Evolutionary conservation across 208 protist species (phyloP).

Genomic region (Acanthamoeba castellanii): DNA sequence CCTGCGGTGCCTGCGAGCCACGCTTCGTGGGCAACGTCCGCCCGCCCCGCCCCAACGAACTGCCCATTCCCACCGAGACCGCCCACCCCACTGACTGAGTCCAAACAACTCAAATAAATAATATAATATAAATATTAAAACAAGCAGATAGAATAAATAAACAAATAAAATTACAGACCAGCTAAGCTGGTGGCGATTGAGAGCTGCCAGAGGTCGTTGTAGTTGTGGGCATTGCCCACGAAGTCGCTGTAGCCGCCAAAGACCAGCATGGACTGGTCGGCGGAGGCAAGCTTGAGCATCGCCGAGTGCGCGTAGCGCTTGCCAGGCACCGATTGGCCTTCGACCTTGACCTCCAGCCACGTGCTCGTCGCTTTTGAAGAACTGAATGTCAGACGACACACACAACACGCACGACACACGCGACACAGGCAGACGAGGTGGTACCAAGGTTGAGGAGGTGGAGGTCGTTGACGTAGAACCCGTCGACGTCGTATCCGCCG

Average conservation of each 20-base stretch:
- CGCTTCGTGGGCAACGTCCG: too few species aligned
- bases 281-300: neutral
- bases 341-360: neutral
- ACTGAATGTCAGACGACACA: neutral
- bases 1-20: too few species aligned
- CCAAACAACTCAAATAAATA: too few species aligned
- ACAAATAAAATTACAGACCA: too few species aligned
- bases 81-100: too few species aligned
- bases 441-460: neutral
- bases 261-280: neutral
- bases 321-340: neutral
- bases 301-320: neutral
- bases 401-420: neutral
- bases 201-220: conserved; percentile 10
- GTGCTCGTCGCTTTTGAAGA: neutral
- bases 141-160: too few species aligned
- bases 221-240: neutral
- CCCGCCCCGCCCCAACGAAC: too few species aligned
- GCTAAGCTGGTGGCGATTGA: neutral
- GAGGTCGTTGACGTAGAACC: conserved; percentile 17
- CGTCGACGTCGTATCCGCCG: conserved; percentile 3
- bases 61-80: too few species aligned
- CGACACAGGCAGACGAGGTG: neutral
- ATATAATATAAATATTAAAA: too few species aligned
- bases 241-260: conserved; percentile 32